Base-by-base conservation (phyloP, 495 filamentous ascomycete genomes). In the Penicillium simplicissimum region DNA sequence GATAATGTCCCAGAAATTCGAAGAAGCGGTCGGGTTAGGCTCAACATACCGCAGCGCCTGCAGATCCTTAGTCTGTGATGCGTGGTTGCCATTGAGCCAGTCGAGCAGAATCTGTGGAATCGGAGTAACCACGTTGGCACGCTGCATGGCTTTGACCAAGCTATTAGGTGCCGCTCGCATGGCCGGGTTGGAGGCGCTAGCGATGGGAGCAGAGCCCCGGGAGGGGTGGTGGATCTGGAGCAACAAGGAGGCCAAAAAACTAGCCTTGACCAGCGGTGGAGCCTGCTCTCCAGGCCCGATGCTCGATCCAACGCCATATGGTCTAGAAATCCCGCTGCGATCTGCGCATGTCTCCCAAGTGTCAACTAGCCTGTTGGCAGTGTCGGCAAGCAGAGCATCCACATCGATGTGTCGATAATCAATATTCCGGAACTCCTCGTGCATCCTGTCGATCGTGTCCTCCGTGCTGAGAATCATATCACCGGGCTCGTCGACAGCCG, bases 1-100 rank as follows among this genome's bases (percentile, higher is more conserved):
- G 17, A 96, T 75, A 10, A 86, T 81, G 67, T 91, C 89, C 93
- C 93, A 97, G 71, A 90, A 97, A 31, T 85, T 79, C 7, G 76
- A 74, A 64, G 92, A 89, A 48, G 85, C 84, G 3, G 91, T 87
- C 37, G 90, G 89, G 59, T 88, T 89, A 3, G 89, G 90, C 48
- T 83, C 77, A 57, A 87, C 72, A 25, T 79, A 78, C 60, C 82
- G 75, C 38, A 96, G 75, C 13, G 85, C 74, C 40, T 84, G 76
- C 4, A 89, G 66, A 60, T 89, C 87, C 48, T 80, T 76, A 21
- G 73, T 73, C 61, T 86, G 87, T 28, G 87, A 76, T 49, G 85
- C 81, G 67, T 94, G 87, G 64, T 89, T 82, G 3, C 79, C 78
- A 54, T 90, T 80, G 38, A 96, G 78, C 92, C 92, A 97, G 60